Evolutionary conservation across 2,329 filamentous ascomycete species (phyloP), one percentile per base, ranked within the genome.

Genomic region (Penicillium sp.): DNA sequence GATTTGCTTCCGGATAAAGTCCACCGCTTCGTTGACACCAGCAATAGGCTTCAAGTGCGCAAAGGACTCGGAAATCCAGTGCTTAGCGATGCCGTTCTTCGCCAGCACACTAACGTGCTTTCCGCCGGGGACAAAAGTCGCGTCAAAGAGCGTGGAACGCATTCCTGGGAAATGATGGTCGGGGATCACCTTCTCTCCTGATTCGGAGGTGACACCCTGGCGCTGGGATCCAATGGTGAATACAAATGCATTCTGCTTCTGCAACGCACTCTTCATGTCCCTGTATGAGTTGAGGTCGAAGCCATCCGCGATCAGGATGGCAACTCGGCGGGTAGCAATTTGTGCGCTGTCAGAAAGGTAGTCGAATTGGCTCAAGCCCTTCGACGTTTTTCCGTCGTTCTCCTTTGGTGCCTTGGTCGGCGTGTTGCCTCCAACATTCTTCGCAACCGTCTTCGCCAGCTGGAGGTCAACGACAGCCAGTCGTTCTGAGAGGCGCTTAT

Each of bases 101-200:
- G 76, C 70, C 0, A 93, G 76, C 0, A 79, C 79, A 34, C 75
- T 69, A 19, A 87, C 69, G 1, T 82, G 74, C 0, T 76, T 72
- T 1, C 88, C 87, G 1, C 86, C 86, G 1, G 87, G 87, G 3
- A 94, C 72, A 61, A 88, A 89, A 24, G 89, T 63, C 0, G 85
- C 83, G 63, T 93, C 88, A 55, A 91, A 91, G 75, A 93, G 81
- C 33, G 83, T 71, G 3, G 83, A 87, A 15, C 87, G 80, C 77
- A 85, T 82, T 0, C 85, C 87, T 58, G 90, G 84, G 43, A 91
- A 80, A 63, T 90, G 85, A 63, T 93, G 86, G 58, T 89, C 84
- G 0, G 88, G 83, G 24, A 78, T 69, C 0, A 86, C 69, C 42
- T 76, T 76, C 55, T 79, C 75, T 52, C 79, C 78, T 7, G 78